Conservation (phyloP, 2,329 filamentous ascomycete genomes). For the Trichoderma harzianum region DNA sequence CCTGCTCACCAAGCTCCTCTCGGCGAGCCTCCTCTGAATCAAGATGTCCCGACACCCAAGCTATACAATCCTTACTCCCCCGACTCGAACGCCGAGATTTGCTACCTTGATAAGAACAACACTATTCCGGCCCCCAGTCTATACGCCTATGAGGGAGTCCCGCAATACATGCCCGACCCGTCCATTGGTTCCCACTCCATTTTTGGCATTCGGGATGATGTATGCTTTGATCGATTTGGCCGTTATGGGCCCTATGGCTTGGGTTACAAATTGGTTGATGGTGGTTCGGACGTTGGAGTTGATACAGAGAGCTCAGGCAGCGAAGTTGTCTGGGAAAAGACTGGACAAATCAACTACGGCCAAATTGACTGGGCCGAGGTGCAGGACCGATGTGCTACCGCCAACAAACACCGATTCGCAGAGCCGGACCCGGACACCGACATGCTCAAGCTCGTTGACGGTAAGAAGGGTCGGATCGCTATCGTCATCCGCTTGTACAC, state of each 20-base stretch:
- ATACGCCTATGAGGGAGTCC: slow-evolving; percentile 67
- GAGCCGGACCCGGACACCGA: slow-evolving; percentile 39
- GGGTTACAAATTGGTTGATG: slow-evolving; percentile 71
- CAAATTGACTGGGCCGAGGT: slow-evolving; percentile 53
- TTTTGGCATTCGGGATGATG: slow-evolving; percentile 69
- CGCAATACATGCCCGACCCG: slow-evolving; percentile 73
- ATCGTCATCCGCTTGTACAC: slow-evolving; percentile 78
- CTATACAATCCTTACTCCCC: slow-evolving; percentile 66
- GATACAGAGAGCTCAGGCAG: slow-evolving; percentile 69
- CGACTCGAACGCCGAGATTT: slow-evolving; percentile 50
- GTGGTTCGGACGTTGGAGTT: slow-evolving; percentile 68
- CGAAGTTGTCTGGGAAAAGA: slow-evolving; percentile 54
- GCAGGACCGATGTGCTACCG: slow-evolving; percentile 51
- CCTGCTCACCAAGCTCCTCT: slow-evolving; percentile 32
- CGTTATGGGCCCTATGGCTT: slow-evolving; percentile 81
- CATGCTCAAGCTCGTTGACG: slow-evolving; percentile 28
- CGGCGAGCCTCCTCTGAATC: slow-evolving; percentile 33
- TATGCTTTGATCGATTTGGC: slow-evolving; percentile 86
- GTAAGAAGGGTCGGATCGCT: slow-evolving; percentile 60
- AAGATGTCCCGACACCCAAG: slow-evolving; percentile 42
- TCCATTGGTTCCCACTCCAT: slow-evolving; percentile 73
- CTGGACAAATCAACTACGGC: slow-evolving; percentile 55
- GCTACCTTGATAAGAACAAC: slow-evolving; percentile 60
- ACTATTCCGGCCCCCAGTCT: slow-evolving; percentile 58
- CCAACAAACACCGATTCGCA: slow-evolving; percentile 62